Evolutionary conservation across 768 basidiomycete species (phyloP), one percentile per base, ranked within the genome.

Genomic region (Leccinum sublutescens): DNA sequence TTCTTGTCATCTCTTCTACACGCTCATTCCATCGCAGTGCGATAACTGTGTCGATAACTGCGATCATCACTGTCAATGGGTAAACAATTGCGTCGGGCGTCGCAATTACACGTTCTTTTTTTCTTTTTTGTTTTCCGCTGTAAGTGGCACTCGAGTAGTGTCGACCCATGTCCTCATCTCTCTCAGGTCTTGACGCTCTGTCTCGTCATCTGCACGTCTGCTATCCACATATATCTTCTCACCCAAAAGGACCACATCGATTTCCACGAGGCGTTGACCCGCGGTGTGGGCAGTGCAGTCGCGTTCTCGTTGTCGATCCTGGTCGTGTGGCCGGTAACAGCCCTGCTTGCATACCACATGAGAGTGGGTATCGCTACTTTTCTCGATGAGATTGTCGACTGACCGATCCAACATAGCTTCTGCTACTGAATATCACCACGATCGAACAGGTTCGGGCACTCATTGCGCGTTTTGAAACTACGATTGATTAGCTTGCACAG

Each of bases 21-120:
- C 31, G 25, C 58, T 71, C 50, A 59, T 34, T 27, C 48, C 17
- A 4, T 49, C 12, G 2, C 64, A 95, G 90, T 99, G 96, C 70
- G 93, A 97, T 66, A 98, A 98, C 70, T 99, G 96, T 68, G 93
- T 98, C 15, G 95, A 98, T 64, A 88, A 88, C 10, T 98, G 95
- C 64, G 95, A 96, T 71, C 91, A 95, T 69, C 93, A 93, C 69
- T 91, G 88, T 62, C 87, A 88, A 69, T 91, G 88, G 89, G 85
- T 99, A 19, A 97, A 98, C 72, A 97, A 94, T 70, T 98, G 97
- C 71, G 83, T 99, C 43, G 97, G 97, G 7, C 84, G 93, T 43
- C 87, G 95, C 49, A 98, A 98, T 71, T 98, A 99, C 71, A 89
- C 93, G 17, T 82, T 87, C n/a, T 99, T 99, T 76, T 87, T 96